Conservation (phyloP, 352 stramenopile genomes). For the Pythium rishiriense region DNA sequence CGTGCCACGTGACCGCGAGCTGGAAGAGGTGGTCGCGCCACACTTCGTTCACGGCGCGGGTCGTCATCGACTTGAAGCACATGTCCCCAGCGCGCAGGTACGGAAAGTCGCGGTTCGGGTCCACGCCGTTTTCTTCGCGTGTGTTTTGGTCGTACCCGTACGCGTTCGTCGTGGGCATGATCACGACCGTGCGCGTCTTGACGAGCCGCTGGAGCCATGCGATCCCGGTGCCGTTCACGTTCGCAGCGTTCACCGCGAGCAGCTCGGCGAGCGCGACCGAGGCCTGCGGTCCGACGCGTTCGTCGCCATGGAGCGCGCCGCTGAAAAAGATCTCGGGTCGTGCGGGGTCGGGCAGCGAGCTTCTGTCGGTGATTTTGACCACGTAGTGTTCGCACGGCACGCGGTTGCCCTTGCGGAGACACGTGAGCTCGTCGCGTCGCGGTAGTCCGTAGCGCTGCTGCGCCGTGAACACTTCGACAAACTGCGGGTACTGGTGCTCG, state of each 20-base stretch:
- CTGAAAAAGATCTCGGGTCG: conserved; percentile 94
- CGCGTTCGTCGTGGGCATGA: conserved; percentile 91
- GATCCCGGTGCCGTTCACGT: conserved; percentile 36
- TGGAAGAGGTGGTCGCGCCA: conserved; percentile 96
- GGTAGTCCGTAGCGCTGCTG: conserved; percentile 78
- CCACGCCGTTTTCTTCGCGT: conserved; percentile 79
- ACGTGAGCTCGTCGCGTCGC: conserved; percentile 47
- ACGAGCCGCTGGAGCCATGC: conserved; percentile 74
- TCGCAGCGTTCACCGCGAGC: conserved; percentile 56
- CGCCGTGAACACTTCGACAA: conserved; percentile 79
- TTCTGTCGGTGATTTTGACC: conserved; percentile 83
- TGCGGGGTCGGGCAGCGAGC: conserved; percentile 51
- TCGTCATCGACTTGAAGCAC: conserved; percentile 95
- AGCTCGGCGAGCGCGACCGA: conserved; percentile 73
- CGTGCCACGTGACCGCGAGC: conserved; percentile 96
- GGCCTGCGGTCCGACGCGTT: conserved; percentile 89
- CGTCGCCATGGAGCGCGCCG: conserved; percentile 93
- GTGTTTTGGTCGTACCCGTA: conserved; percentile 87
- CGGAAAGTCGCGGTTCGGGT: conserved; percentile 98
- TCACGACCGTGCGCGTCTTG: conserved; percentile 31
- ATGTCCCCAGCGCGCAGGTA: conserved; percentile 73
- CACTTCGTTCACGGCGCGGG: conserved; percentile 93
- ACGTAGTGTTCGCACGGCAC: conserved; percentile 76
- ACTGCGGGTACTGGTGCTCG: conserved; percentile 54
- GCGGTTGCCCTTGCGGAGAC: conserved; percentile 38